Evolutionary conservation across 1,139 yeast species (phyloP).

Genomic region (Zygosaccharomyces sapae): DNA sequence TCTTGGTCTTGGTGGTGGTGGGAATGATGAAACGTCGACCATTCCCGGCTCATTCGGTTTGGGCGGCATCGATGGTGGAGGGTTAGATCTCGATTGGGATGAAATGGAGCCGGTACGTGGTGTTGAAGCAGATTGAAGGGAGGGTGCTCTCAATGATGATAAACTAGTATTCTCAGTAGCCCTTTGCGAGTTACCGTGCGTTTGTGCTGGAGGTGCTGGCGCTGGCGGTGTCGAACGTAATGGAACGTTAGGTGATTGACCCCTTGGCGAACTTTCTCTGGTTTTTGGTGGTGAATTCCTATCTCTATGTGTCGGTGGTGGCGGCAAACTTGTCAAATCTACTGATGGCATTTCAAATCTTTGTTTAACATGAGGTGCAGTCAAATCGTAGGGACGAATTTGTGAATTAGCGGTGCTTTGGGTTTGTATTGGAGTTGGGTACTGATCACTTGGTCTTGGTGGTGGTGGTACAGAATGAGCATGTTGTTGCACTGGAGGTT

Average conservation of each 20-base stretch:
- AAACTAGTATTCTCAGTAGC: constrained; percentile 11
- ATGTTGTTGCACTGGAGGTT: not conserved
- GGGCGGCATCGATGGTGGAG: not conserved
- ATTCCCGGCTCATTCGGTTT: not conserved
- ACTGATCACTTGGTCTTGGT: not conserved
- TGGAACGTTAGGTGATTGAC: not conserved
- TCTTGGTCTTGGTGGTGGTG: constrained; percentile 26
- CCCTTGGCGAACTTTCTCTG: no score
- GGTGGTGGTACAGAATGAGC: constrained; percentile 1
- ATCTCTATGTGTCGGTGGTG: constrained; percentile 33
- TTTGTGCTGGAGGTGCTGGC: not conserved
- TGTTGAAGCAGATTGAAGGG: constrained; percentile 14
- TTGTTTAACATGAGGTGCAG: constrained; percentile 1
- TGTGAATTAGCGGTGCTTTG: not conserved
- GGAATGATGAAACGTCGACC: constrained; percentile 14
- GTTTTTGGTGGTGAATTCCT: constrained; percentile 12
- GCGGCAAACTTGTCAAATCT: constrained; percentile 24
- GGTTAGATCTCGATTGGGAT: not conserved
- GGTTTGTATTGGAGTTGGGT: constrained; percentile 1
- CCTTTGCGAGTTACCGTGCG: constrained; percentile 1
- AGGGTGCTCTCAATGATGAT: constrained; percentile 6
- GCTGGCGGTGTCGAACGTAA: not conserved
- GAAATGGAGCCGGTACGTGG: constrained; percentile 7
- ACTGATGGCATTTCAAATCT: constrained; percentile 13
- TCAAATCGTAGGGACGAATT: not conserved